Percentiles rank a stretch among this genome's conserved stretches.
phyloP scores from a whole-genome alignment of 2,329 filamentous ascomycete species.

The Gnomoniopsis sp. region DNA sequence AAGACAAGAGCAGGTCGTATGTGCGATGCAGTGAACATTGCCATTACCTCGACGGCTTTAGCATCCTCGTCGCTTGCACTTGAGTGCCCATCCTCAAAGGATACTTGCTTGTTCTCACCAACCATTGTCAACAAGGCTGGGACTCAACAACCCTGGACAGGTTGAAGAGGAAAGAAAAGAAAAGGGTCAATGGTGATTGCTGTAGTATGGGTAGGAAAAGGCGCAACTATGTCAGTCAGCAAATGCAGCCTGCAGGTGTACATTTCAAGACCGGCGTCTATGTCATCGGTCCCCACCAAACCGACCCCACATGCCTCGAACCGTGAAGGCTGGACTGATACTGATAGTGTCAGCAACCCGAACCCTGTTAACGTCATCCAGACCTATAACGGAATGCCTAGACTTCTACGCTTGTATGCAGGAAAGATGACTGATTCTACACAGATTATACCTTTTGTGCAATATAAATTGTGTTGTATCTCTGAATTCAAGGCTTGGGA shows the following conservation, averaged over 20 bases:
- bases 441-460: too few relatives aligned
- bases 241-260: too few relatives aligned
- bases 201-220: not conserved
- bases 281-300: not conserved
- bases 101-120: conserved; percentile 25
- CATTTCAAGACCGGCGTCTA: not conserved
- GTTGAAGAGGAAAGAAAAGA: not conserved
- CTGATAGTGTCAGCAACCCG: not conserved
- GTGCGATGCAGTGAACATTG: not conserved
- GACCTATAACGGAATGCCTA: not conserved
- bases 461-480: too few relatives aligned
- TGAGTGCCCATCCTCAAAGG: conserved; percentile 31
- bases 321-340: not conserved
- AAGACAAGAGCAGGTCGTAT: not conserved
- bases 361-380: not conserved
- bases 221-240: not conserved
- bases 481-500: too few relatives aligned
- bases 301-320: not conserved
- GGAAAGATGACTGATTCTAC: too few relatives aligned
- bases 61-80: conserved; percentile 51
- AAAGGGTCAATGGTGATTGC: not conserved
- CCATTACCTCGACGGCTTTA: conserved; percentile 47
- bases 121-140: conserved; percentile 9
- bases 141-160: not conserved
- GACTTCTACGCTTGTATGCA: too few relatives aligned